phyloP scores from a whole-genome alignment of 140 eudicot genomes.

The Erigeron philadelphicus region DNA sequence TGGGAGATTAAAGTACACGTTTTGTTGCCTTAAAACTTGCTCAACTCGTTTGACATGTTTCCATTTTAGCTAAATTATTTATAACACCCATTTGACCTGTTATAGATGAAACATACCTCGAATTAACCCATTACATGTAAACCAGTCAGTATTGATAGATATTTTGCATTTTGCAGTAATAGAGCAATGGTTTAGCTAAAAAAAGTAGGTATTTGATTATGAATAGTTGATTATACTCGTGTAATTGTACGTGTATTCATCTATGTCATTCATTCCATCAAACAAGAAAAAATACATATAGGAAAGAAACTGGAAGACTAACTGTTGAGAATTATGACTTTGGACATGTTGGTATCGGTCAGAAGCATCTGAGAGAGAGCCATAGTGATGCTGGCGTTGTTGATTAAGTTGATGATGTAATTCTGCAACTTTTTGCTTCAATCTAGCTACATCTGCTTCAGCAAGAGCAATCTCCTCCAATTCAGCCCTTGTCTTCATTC shows the following conservation, averaged over 20 bases:
- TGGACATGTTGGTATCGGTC: constrained; percentile 55
- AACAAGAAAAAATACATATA: neutral
- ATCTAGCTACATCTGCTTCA: constrained; percentile 92
- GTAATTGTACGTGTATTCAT: neutral
- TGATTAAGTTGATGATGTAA: constrained; percentile 94
- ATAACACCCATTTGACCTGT: no score
- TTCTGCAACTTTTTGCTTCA: constrained; percentile 95
- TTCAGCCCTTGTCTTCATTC: constrained; percentile 85
- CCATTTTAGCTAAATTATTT: no score
- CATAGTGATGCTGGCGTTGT: constrained; percentile 89
- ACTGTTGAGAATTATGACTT: constrained; percentile 62
- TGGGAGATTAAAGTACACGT: no score
- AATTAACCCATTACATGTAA: no score
- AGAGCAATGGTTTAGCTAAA: constrained; percentile 4
- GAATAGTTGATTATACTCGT: neutral
- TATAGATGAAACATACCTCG: no score
- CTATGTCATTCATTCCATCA: neutral
- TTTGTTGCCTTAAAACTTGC: no score
- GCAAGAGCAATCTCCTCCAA: constrained; percentile 99
- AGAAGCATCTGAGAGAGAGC: constrained; percentile 63
- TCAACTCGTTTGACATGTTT: no score
- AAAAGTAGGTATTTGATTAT: neutral
- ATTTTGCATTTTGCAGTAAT: neutral
- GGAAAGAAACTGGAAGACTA: constrained; percentile 27
- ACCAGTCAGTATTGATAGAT: no score